phyloP scores from a whole-genome alignment of 495 filamentous ascomycete genomes.

The Lophiostoma macrostomum region DNA sequence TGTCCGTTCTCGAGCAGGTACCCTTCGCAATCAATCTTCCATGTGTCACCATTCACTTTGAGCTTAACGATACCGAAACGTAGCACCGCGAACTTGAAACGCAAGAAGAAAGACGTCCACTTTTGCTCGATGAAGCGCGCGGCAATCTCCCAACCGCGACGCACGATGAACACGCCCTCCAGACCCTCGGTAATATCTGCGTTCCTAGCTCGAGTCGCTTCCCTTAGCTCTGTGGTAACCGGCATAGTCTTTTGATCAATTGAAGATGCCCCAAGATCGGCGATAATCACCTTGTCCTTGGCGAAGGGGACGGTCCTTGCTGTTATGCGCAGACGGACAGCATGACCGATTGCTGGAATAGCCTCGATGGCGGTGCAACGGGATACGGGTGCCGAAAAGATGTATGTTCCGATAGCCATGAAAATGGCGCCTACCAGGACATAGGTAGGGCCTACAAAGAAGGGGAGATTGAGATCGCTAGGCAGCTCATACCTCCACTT shows the following conservation, averaged over 20 bases:
- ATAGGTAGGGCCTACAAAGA: constrained; percentile 24
- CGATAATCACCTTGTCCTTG: constrained; percentile 14
- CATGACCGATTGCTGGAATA: constrained; percentile 8
- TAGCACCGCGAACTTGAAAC: constrained; percentile 24
- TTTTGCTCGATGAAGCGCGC: constrained; percentile 22
- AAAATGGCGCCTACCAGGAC: constrained; percentile 2
- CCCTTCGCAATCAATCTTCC: constrained; percentile 30
- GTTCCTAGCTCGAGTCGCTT: constrained; percentile 15
- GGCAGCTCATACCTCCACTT: constrained; percentile 16
- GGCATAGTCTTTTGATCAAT: constrained; percentile 15
- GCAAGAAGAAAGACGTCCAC: constrained; percentile 27
- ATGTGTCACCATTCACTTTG: constrained; percentile 11
- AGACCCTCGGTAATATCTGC: constrained; percentile 15
- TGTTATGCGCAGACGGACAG: constrained; percentile 16
- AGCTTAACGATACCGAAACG: constrained; percentile 20
- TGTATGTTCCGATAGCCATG: constrained; percentile 9
- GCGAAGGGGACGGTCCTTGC: constrained; percentile 6
- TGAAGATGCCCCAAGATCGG: constrained; percentile 1
- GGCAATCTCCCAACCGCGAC: constrained; percentile 8
- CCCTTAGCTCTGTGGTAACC: constrained; percentile 9
- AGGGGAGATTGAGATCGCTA: constrained; percentile 14
- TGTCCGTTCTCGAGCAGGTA: constrained; percentile 23
- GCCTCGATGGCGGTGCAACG: constrained; percentile 14
- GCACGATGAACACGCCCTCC: constrained; percentile 14
- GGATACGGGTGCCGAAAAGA: constrained; percentile 13